Evolutionary conservation across 495 filamentous ascomycete genomes (phyloP), one percentile per base, ranked within the genome.

Genomic region (Penicillium silybi): DNA sequence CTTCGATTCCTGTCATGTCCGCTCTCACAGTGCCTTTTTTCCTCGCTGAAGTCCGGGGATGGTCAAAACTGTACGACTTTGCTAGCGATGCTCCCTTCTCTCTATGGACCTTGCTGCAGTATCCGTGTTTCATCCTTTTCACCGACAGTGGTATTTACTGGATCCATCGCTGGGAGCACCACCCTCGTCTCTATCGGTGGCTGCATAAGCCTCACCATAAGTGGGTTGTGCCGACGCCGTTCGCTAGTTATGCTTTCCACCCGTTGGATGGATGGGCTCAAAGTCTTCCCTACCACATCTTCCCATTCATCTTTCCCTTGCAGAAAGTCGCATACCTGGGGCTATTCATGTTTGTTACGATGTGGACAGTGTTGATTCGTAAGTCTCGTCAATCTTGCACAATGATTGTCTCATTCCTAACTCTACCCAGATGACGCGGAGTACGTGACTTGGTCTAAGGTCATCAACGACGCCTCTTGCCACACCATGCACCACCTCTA

Each of bases 181-280:
- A 89, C 63, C 88, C 88, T 1, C 56, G 67, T 26, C 60, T 96
- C 23, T 97, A 97, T 79, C 90, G 88, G 75, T 73, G 70, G 48
- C 79, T 96, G 19, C 92, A 97, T 78, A 97, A 97, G 76, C 85
- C 88, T 34, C 92, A 97, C 75, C 92, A 97, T 78, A 96, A 96
- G 74, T 97, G 92, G 92, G 92, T 96, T 70, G 90, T 97, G 80
- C 90, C 92, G 17, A 95, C 92, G 0, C 92, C 92, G 4, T 97
- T 79, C 68, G 92, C 92, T 3, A 86, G 82, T 52, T 87, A 93
- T 72, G 92, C 92, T 40, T 97, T 97, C 75, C 89, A 97, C 74
- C 92, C 92, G 1, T 52, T 96, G 25, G 92, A 97, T 69, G 92
- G 92, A 54, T 97, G 84, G 74, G 72, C 84, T 9, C 92, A 97